These are phyloP conservation scores for Calophaca sinica DNA, from an alignment of 306 rosid genomes.

Conservation along the genomic window DNA sequence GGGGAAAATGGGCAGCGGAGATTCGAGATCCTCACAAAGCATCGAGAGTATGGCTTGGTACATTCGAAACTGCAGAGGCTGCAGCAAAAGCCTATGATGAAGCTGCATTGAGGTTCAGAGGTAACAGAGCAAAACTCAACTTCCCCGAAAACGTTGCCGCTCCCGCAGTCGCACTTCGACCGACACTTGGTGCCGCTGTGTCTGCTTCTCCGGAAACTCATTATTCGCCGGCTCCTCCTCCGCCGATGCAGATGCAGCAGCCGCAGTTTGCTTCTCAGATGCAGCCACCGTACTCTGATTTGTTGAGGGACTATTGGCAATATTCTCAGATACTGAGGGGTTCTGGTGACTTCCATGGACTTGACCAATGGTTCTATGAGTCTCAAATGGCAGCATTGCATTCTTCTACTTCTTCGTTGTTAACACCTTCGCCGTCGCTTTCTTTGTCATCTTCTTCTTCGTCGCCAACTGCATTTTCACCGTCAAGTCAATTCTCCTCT, in stretches of 20 bases:
- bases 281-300: constrained; percentile 32
- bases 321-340: constrained; percentile 78
- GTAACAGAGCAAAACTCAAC: constrained; percentile 92
- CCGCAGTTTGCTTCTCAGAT: not conserved
- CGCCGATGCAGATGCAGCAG: not conserved
- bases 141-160: constrained; percentile 78
- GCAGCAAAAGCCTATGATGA: constrained; percentile 96
- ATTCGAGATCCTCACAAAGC: constrained; percentile 96
- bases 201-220: constrained; percentile 14
- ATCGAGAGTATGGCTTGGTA: constrained; percentile 97
- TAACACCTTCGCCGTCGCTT: constrained; percentile 42
- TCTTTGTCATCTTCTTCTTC: constrained; percentile 46
- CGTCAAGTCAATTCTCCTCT: constrained; percentile 60
- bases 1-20: constrained; percentile 99
- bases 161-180: constrained; percentile 26
- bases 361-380: constrained; percentile 67
- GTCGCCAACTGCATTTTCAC: constrained; percentile 44
- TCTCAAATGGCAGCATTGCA: constrained; percentile 63
- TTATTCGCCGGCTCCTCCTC: constrained; percentile 1
- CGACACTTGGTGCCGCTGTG: not conserved
- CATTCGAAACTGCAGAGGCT: constrained; percentile 94
- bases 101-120: constrained; percentile 91
- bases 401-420: constrained; percentile 49
- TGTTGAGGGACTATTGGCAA: constrained; percentile 63
- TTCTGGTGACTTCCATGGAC: constrained; percentile 60